Percentiles rank a stretch among this genome's conserved stretches.
Evolutionary conservation across 192 early-diverging fungal genomes (phyloP).

Genomic region (Coemansia sp.): DNA sequence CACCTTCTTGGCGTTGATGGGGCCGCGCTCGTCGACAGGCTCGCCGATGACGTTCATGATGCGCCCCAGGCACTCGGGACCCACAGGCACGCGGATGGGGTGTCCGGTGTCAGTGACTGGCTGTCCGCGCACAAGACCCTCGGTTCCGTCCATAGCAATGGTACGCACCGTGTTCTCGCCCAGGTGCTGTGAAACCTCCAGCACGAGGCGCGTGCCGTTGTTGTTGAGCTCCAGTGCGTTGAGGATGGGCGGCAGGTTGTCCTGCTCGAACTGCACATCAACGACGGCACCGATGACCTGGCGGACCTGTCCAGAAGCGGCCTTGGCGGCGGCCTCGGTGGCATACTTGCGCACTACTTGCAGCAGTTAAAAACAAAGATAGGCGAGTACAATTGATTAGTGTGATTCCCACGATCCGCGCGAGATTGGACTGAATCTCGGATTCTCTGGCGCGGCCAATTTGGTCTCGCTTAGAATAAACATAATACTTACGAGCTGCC

Average conservation of each 20-base stretch:
- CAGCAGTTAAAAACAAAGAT: background rate
- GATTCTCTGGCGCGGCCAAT: background rate
- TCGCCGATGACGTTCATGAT: slow-evolving; percentile 99
- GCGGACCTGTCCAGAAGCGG: slow-evolving; percentile 76
- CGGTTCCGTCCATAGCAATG: slow-evolving; percentile 99
- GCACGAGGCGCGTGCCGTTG: slow-evolving; percentile 80
- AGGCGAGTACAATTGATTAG: background rate
- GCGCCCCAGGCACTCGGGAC: slow-evolving; percentile 92
- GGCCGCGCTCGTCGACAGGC: slow-evolving; percentile 97
- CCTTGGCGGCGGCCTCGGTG: slow-evolving; percentile 54
- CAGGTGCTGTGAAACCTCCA: slow-evolving; percentile 95
- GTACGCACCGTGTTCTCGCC: slow-evolving; percentile 98
- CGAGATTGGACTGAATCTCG: background rate
- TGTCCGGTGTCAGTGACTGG: slow-evolving; percentile 88
- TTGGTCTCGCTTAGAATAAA: background rate
- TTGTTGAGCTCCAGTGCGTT: slow-evolving; percentile 95
- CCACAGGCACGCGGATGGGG: slow-evolving; percentile 91
- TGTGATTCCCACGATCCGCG: background rate
- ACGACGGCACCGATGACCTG: slow-evolving; percentile 98
- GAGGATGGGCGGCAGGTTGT: slow-evolving; percentile 87
- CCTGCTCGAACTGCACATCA: slow-evolving; percentile 93
- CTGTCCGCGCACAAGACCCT: slow-evolving; percentile 96
- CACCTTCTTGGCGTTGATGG: slow-evolving; percentile 86
- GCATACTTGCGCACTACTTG: slow-evolving; percentile 61
- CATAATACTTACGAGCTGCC: slow-evolving; percentile 33